A percentile compares a stretch with the other conserved stretches of the same genome.
Evolutionary conservation across 805 yeast genomes (phyloP).

Genomic region (Yamadazyma ubonensis): DNA sequence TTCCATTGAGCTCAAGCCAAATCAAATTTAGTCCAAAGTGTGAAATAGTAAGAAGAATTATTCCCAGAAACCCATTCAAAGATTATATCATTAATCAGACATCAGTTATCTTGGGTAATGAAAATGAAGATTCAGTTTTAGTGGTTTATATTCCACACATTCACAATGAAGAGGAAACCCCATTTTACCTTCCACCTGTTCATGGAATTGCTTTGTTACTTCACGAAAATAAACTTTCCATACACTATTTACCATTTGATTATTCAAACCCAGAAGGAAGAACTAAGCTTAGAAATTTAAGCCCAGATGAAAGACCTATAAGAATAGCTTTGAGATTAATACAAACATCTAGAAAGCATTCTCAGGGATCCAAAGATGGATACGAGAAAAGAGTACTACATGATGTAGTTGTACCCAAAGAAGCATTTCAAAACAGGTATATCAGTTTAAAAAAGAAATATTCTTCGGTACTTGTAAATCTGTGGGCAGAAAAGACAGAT

Average conservation of each 20-base stretch:
- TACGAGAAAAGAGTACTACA: constrained; percentile 87
- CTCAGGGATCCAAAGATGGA: constrained; percentile 78
- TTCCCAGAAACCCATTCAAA: constrained; percentile 89
- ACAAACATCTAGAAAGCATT: constrained; percentile 79
- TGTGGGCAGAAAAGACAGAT: constrained; percentile 93
- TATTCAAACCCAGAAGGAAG: constrained; percentile 15
- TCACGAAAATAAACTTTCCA: constrained; percentile 50
- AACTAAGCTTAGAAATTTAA: constrained; percentile 29
- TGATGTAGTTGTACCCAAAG: constrained; percentile 80
- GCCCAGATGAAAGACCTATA: constrained; percentile 58
- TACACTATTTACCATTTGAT: constrained; percentile 71
- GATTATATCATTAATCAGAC: constrained; percentile 85
- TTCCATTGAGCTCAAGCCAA: constrained; percentile 24
- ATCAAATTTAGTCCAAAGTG: constrained; percentile 32
- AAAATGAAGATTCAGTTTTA: constrained; percentile 42
- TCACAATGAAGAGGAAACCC: constrained; percentile 54
- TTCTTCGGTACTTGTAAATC: constrained; percentile 68
- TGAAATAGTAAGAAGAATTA: constrained; percentile 73
- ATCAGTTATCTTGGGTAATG: constrained; percentile 48
- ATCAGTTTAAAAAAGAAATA: constrained; percentile 78
- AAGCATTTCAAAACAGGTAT: constrained; percentile 79
- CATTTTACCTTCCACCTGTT: constrained; percentile 88
- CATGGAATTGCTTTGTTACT: constrained; percentile 71
- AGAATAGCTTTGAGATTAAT: constrained; percentile 80
- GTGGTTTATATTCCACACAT: constrained; percentile 82